Base-by-base conservation (phyloP, 2,329 filamentous ascomycete genomes). In the Dactylellina leptospora region DNA sequence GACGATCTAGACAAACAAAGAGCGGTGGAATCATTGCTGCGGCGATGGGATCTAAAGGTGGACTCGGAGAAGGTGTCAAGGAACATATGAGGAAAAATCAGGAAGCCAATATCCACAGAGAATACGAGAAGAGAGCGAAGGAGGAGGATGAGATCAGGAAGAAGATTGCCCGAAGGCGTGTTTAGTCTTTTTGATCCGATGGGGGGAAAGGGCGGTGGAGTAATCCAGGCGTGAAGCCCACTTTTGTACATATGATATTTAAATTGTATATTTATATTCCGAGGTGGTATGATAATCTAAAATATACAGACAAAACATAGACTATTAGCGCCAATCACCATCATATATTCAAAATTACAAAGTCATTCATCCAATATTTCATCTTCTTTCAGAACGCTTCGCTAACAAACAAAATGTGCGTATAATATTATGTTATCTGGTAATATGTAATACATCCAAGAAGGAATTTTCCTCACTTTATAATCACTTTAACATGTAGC, bases 61-160 rank as follows among this genome's bases (percentile, higher is more conserved):
- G 75, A 25, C 75, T 77, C 8, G 28, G 75, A 3, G 74, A 76
- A 30, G 77, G 78, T 11, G 78, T 76, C 2, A 75, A 79, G 33
- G 77, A 78, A n/a, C 75, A 80, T 42, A 74, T 78, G n/a, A 78
- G 75, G 55, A 76, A 74, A 10, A 77, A 77, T 1, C 60, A 71
- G n/a, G 79, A 79, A 27, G 78, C 80, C 53, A 62, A 75, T 38
- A 76, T 75, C 36, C 75, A 78, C 23, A 75, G 59, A 22, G 75
- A 77, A 11, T 75, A 78, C 30, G 75, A 79, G 27, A 74, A 76
- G 8, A 74, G 68, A 38, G 79, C 78, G 60, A 78, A 79, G 44
- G 78, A 80, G 56, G 76, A 80, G 64, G 78, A 80, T 54, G 76
- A 79, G 16, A 77, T 77, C 4, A 75, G 78, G 44, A 55, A 38